Percentiles rank a stretch among this genome's conserved stretches.
Conservation (phyloP, 495 filamentous ascomycete genomes). For the Aspergillus kassunensis region DNA sequence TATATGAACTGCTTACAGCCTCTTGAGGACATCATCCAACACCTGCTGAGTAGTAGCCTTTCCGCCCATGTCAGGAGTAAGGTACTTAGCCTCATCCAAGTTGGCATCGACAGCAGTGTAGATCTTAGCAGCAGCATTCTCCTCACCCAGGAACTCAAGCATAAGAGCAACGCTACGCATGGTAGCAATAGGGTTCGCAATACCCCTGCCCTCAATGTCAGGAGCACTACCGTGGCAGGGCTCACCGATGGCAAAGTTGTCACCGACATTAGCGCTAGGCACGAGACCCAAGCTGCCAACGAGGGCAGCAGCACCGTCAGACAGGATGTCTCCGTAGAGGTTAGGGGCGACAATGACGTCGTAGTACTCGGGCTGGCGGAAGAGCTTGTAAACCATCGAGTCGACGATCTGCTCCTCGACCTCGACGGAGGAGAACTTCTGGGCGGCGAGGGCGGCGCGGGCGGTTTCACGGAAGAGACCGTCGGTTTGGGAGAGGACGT, state of each 20-base stretch:
- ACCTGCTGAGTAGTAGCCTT: constrained; percentile 85
- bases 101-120: constrained; percentile 91
- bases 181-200: constrained; percentile 96
- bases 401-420: constrained; percentile 99
- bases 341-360: constrained; percentile 98
- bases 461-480: constrained; percentile 87
- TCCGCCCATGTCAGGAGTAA: constrained; percentile 91
- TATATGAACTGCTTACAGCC: constrained; percentile 53
- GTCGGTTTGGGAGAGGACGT: constrained; percentile 94
- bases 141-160: constrained; percentile 90
- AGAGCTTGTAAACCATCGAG: constrained; percentile 98
- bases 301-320: constrained; percentile 90
- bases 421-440: constrained; percentile 56
- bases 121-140: constrained; percentile 79
- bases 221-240: constrained; percentile 96
- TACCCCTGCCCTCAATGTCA: constrained; percentile 87
- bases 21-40: constrained; percentile 80
- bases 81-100: constrained; percentile 72
- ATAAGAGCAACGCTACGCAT: constrained; percentile 87
- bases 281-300: constrained; percentile 93
- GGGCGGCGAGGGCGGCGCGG: constrained; percentile 60
- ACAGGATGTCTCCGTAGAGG: constrained; percentile 95
- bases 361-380: constrained; percentile 89
- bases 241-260: constrained; percentile 93
- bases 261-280: constrained; percentile 93